These are phyloP conservation scores for Parastagonospora nodorum DNA, from an alignment of 2,329 filamentous ascomycete genomes.

Conservation along the genomic window DNA sequence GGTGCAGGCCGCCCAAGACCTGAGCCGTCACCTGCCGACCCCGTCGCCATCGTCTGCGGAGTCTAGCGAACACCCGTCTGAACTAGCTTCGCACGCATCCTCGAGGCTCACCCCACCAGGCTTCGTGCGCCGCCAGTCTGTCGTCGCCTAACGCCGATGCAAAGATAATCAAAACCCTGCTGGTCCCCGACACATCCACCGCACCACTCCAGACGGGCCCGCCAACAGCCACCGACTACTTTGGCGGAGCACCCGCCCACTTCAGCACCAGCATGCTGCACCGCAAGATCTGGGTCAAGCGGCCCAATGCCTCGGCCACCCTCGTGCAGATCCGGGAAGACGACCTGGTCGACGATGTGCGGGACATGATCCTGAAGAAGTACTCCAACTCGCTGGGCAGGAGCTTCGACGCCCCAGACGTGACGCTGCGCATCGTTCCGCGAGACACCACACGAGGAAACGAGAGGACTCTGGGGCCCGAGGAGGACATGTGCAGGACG, in stretches of 20 bases:
- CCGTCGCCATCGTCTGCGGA: conserved; percentile 14
- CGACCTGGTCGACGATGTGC: conserved; percentile 91
- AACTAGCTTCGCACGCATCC: too few species aligned
- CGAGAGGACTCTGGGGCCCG: conserved; percentile 78
- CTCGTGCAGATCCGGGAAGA: conserved; percentile 84
- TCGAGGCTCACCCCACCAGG: conserved; percentile 48
- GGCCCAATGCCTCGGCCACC: conserved; percentile 83
- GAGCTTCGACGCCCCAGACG: conserved; percentile 87
- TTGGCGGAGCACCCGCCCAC: conserved; percentile 38
- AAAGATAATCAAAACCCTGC: conserved; percentile 57
- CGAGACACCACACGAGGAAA: conserved; percentile 60
- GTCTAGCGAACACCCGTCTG: too few species aligned
- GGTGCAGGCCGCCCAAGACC: conserved; percentile 18
- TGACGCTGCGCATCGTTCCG: conserved; percentile 77
- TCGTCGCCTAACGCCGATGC: conserved; percentile 49
- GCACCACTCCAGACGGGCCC: conserved; percentile 27
- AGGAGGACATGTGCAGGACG: conserved; percentile 79
- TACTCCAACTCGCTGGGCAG: conserved; percentile 91
- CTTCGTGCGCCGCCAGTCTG: conserved; percentile 47
- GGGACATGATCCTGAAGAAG: conserved; percentile 89
- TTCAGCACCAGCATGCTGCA: conserved; percentile 50
- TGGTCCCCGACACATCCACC: conserved; percentile 49
- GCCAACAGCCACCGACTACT: conserved; percentile 46
- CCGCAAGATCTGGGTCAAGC: conserved; percentile 93
- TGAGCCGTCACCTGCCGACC: conserved; percentile 10